These are phyloP conservation scores for Debaryomyces coudertii DNA, from an alignment of 1,139 yeast genomes.

Conservation along the genomic window DNA sequence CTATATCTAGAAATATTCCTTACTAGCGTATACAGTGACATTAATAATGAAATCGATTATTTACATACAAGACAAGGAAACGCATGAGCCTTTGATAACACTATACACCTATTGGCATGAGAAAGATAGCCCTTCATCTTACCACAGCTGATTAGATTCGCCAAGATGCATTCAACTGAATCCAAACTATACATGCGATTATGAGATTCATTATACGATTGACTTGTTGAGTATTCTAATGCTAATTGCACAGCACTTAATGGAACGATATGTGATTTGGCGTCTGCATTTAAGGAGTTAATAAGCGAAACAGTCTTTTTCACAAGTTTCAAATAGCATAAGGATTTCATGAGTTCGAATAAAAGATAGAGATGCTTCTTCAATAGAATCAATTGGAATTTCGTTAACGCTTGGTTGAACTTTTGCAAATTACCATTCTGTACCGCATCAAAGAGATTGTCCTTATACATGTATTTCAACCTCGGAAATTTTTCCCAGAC, in stretches of 20 bases:
- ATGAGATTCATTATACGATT: slow-evolving; percentile 15
- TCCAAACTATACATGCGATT: slow-evolving; percentile 33
- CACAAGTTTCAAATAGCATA: slow-evolving; percentile 57
- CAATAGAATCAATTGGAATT: slow-evolving; percentile 55
- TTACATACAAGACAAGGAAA: slow-evolving; percentile 50
- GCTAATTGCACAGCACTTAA: slow-evolving; percentile 52
- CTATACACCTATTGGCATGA: slow-evolving; percentile 72
- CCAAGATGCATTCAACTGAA: slow-evolving; percentile 72
- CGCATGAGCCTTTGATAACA: slow-evolving; percentile 73
- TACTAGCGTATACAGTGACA: too few species aligned
- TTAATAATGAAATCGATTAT: too few species aligned
- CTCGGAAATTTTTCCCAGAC: slow-evolving; percentile 51
- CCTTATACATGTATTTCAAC: slow-evolving; percentile 48
- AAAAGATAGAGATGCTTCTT: slow-evolving; percentile 65
- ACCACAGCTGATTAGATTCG: slow-evolving; percentile 66
- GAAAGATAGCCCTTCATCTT: slow-evolving; percentile 82
- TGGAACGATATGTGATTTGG: slow-evolving; percentile 43
- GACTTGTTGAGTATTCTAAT: slow-evolving; percentile 39
- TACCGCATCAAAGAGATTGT: slow-evolving; percentile 51
- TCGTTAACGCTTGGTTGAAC: slow-evolving; percentile 50
- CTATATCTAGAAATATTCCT: neutral
- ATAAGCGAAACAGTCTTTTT: slow-evolving; percentile 48
- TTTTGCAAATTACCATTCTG: slow-evolving; percentile 55
- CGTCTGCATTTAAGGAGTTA: slow-evolving; percentile 33
- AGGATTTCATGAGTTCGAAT: slow-evolving; percentile 54